Conservation (phyloP, 257 asterid genomes). For the Gynochthodes officinalis region DNA sequence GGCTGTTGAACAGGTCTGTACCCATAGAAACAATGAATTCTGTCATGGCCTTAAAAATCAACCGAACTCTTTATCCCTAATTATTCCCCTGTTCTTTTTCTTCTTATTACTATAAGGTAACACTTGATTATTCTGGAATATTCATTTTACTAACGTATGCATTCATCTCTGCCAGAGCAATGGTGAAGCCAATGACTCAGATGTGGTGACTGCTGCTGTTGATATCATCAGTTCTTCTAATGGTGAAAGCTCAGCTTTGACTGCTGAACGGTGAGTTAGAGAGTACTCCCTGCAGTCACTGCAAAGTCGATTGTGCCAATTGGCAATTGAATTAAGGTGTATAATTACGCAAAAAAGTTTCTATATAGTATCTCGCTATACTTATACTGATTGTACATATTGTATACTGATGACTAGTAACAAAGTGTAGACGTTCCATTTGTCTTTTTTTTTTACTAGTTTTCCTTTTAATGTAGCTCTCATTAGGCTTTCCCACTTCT, state of each 20-base stretch:
- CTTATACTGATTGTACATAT: conserved; percentile 17
- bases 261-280: conserved; percentile 20
- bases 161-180: conserved; percentile 37
- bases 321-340: not conserved
- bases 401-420: not conserved
- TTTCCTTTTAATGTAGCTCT: not conserved
- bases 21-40: not conserved
- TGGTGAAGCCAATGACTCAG: conserved; percentile 48
- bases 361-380: not conserved
- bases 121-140: not conserved
- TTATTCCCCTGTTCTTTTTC: not conserved
- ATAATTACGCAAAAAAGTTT: conserved; percentile 11
- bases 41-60: not conserved
- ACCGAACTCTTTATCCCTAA: not conserved
- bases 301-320: not conserved
- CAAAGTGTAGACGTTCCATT: conserved; percentile 3
- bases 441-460: not conserved
- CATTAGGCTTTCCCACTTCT: not conserved
- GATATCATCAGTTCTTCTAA: conserved; percentile 39
- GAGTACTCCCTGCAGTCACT: not conserved
- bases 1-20: conserved; percentile 47
- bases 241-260: conserved; percentile 37
- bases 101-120: not conserved
- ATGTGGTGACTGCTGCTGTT: conserved; percentile 35
- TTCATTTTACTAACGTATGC: not conserved